Evolutionary conservation across 2,329 filamentous ascomycete genomes (phyloP), one percentile per base, ranked within the genome.

Genomic region (Pochonia chlamydosporia): DNA sequence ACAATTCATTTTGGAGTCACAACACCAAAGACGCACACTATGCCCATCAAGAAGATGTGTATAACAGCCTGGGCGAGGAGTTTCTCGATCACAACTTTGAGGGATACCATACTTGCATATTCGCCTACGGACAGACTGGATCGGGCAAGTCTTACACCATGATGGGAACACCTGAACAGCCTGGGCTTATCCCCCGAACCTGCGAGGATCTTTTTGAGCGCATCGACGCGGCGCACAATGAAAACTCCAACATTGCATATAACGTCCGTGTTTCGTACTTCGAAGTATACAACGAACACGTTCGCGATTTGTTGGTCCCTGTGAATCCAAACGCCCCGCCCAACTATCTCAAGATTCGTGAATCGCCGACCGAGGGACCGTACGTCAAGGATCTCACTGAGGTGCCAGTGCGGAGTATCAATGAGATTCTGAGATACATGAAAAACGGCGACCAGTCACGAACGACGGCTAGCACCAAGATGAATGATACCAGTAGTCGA

Each of bases 21-120:
- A 73, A 92, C 63, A 77, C 78, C 47, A 66, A 74, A 23, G 90
- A 96, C 62, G 73, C 81, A 26, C 89, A 96, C 69, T 99, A 96
- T 63, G 91, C 93, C 3, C 79, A 85, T 51, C 93, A 99, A 65
- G 88, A 90, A 59, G 88, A 96, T 59, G 86, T 99, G 47, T 97
- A 99, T 74, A 89, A 93, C 61, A 87, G 86, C 49, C 78, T 99
- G 21, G 93, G 93, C 47, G 90, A 96, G 65, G 93, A 97, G 62
- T 97, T 99, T 57, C 78, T 99, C 52, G 93, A 99, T 67, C 93
- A 99, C 76, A 99, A 99, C 71, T 99, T 99, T 60, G 91, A 96
- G 63, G 93, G 93, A 54, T 99, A 99, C 71, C 92, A 99, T 69
- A 99, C 93, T 0, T 99, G 93, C 67, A 99, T 99, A 57, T 97